Percentiles rank a stretch among this genome's conserved stretches.
phyloP scores from a whole-genome alignment of 768 basidiomycete genomes.

The Kwoniella botswanensis region DNA sequence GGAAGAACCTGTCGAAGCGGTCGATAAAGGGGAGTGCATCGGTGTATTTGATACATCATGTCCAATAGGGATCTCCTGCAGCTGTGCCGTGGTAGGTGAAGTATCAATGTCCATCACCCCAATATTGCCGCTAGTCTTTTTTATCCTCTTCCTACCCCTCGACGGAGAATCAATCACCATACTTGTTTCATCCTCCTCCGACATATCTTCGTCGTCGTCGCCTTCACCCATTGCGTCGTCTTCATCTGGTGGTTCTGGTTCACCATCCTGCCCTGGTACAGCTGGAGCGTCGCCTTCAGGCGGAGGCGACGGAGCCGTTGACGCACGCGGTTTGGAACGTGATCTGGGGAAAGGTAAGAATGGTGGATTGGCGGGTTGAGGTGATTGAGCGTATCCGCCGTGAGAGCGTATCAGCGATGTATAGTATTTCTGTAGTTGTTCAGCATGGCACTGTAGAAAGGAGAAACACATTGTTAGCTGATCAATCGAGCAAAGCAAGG shows the following conservation, averaged over 20 bases:
- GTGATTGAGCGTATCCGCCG: slow-evolving; percentile 55
- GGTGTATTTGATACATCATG: neutral
- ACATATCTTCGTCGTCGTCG: slow-evolving; percentile 17
- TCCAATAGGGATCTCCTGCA: neutral
- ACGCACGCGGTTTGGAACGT: slow-evolving; percentile 28
- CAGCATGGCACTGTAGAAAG: slow-evolving; percentile 75
- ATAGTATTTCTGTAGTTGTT: slow-evolving; percentile 91
- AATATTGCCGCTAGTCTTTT: neutral
- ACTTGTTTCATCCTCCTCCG: slow-evolving; percentile 17
- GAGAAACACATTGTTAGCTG: neutral
- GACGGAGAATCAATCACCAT: neutral
- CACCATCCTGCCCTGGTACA: neutral
- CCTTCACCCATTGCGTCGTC: slow-evolving; percentile 14
- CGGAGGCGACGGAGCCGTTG: neutral
- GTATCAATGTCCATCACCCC: slow-evolving; percentile 25
- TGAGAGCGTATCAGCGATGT: slow-evolving; percentile 88
- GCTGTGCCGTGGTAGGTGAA: neutral
- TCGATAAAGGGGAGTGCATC: neutral
- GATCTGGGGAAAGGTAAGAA: slow-evolving; percentile 52
- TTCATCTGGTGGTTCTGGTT: slow-evolving; percentile 21
- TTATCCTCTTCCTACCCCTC: slow-evolving; percentile 7
- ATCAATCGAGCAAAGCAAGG: too few relatives aligned
- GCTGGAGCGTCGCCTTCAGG: slow-evolving; percentile 1
- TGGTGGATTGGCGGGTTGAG: slow-evolving; percentile 35
- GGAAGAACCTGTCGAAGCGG: slow-evolving; percentile 34